Evolutionary conservation across 345 rosid species (phyloP), one percentile per base, ranked within the genome.

Genomic region (Eucalyptus microcorys): DNA sequence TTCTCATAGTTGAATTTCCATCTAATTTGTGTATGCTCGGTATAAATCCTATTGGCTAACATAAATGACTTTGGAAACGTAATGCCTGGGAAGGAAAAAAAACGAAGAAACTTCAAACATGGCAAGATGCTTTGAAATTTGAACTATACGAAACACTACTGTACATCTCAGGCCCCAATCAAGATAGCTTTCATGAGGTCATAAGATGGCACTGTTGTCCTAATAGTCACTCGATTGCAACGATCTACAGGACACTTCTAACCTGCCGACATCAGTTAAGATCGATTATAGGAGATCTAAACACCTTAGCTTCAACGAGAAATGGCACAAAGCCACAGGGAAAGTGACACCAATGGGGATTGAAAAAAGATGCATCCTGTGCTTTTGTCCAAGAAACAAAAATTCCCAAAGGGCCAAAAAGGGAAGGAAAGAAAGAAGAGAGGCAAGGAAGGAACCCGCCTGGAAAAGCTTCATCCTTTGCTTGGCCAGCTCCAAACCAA

Each of bases 391-490:
- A 40, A 76, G 84, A 11, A 40, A 6, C 83, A 30, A 7, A 76
- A 21, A 12, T 22, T 76, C 47, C 43, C 27, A 1, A 40, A 7
- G 84, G 47, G 30, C 84, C 84, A 76, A 40, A 37, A 43, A 15
- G 52, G 37, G n/a, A 4, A 49, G 88, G 53, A n/a, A n/a, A n/a
- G 7, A 30, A 34, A n/a, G 19, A 47, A 71, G 86, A 50, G 57
- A 12, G 71, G 71, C 19, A 52, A 57, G 42, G 49, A 52, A 57
- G 42, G 49, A 47, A 83, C 53, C 87, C 79, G n/a, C 59, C 45
- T 7, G 84, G 57, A 52, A 87, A 87, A 57, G 40, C 37, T 81
- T 21, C 85, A 66, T 66, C 47, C 89, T 88, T 88, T 88, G 89
- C 89, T 81, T 80, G 87, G 32, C 87, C 42, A 34, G 24, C 89